A percentile compares a stretch with the other conserved stretches of the same genome.
These are phyloP conservation scores for Chalciporus pseudorubinellus DNA, from an alignment of 768 basidiomycete species.

Conservation along the genomic window DNA sequence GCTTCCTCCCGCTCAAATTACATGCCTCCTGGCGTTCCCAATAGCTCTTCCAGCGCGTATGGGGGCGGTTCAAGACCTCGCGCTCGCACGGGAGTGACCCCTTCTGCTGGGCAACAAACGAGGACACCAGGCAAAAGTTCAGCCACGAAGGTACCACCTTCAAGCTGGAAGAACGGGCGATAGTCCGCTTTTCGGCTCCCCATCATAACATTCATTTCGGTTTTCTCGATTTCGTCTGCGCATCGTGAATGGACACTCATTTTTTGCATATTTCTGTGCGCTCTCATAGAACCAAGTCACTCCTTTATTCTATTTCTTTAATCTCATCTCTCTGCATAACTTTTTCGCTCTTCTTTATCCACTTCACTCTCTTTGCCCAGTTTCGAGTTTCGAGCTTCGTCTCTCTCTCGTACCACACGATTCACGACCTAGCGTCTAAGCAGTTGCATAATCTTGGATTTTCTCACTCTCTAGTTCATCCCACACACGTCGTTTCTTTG, in stretches of 20 bases:
- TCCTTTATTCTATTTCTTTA: background rate
- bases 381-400: no score
- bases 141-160: slow-evolving; percentile 48
- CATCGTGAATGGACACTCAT: background rate
- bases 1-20: slow-evolving; percentile 27
- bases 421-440: background rate
- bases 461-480: background rate
- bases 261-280: background rate
- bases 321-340: background rate
- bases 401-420: background rate
- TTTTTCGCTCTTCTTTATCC: background rate
- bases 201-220: background rate
- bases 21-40: slow-evolving; percentile 2
- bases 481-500: background rate
- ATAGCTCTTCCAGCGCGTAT: slow-evolving; percentile 18
- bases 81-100: slow-evolving; percentile 31
- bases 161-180: slow-evolving; percentile 53
- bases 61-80: slow-evolving; percentile 29
- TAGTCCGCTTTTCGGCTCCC: slow-evolving; percentile 1
- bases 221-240: background rate
- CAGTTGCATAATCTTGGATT: background rate
- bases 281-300: background rate
- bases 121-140: slow-evolving; percentile 18
- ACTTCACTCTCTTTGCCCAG: background rate
- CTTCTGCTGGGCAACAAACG: slow-evolving; percentile 9